Base-by-base conservation (phyloP, 495 filamentous ascomycete genomes). In the Aspergillus indologenus region DNA sequence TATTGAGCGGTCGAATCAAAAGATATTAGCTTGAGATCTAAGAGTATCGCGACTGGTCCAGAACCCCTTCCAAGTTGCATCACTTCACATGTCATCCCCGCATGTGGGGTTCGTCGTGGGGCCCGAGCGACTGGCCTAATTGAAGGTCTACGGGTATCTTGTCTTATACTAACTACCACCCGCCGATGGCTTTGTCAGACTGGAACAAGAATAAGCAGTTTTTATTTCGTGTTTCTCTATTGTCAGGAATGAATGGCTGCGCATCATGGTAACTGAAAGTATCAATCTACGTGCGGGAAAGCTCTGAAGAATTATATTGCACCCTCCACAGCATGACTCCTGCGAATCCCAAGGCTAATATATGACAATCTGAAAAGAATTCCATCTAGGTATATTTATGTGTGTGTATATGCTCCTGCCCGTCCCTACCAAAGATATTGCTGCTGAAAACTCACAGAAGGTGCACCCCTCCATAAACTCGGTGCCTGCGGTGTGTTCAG, bases 381-480 rank as follows among this genome's bases (percentile, higher is more conserved):
- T n/a, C n/a, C n/a, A n/a, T n/a, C n/a, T n/a, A n/a, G n/a, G n/a
- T n/a, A n/a, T n/a, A n/a, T n/a, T n/a, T n/a, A n/a, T n/a, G n/a
- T n/a, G n/a, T n/a, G n/a, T n/a, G n/a, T n/a, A n/a, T n/a, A n/a
- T n/a, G n/a, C n/a, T n/a, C n/a, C n/a, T n/a, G 18, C 44, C 3
- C 23, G 24, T 19, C 3, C 8, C 50, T 62, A 77, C 73, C 75
- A 77, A 14, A 75, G 64, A 61, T 76, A 77, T 21, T 67, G 65
- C 15, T 66, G 61, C 57, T 77, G 71, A 56, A 77, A 77, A 19
- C 65, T 66, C 21, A 64, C 58, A 1, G 71, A 67, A 2, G 75
- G 73, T 11, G 71, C 73, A 44, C 62, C 75, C 44, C 65, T 64
- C 74, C 73, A 75, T 5, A 56, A 53, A 52, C 64, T 73, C 31